Evolutionary conservation across 176 grass and related monocot species (phyloP), one percentile per base, ranked within the genome.

Genomic region (Oryza meyeriana): DNA sequence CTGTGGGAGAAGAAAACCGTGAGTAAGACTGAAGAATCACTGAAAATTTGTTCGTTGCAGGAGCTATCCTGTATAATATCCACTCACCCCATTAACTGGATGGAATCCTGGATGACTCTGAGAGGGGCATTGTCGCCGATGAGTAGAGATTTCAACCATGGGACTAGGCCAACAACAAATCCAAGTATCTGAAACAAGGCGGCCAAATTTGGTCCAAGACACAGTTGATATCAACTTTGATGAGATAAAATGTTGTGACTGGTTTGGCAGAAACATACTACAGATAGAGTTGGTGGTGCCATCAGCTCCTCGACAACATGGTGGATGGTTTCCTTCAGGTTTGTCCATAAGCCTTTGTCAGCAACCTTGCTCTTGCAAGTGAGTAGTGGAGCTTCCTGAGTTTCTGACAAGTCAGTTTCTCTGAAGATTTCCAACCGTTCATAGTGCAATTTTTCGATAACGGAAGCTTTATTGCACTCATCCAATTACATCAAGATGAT

Each of bases 271-370:
- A 18, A 55, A 79, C 69, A 4, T 86, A 98, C 95, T 0, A 92
- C 88, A 13, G 90, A 89, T 75, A 94, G 71, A 10, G 95, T 98
- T 25, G 95, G 90, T 52, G 95, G 95, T 55, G 84, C 87, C 66
- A 93, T 75, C 80, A 98, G 65, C 84, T 93, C 95, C 81, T 91
- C 62, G 12, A 85, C 20, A 69, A 94, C 25, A 69, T 98, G 83
- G 5, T 83, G 75, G 18, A 84, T 28, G 39, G 64, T 33, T 71
- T 87, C 88, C 76, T 94, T 98, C 4, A 88, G 44, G 31, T 85
- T 95, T 14, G 66, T 67, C 79, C 84, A 98, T 34, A 89, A 86
- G 38, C 82, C 90, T 69, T 86, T 89, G 5, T 86, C 42, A 11
- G 50, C 45, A 24, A 64, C 74, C 6, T 58, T 18, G 76, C 71